Evolutionary conservation across 352 stramenopile species (phyloP), one percentile per base, ranked within the genome.

Genomic region (Globisporangium lucens): DNA sequence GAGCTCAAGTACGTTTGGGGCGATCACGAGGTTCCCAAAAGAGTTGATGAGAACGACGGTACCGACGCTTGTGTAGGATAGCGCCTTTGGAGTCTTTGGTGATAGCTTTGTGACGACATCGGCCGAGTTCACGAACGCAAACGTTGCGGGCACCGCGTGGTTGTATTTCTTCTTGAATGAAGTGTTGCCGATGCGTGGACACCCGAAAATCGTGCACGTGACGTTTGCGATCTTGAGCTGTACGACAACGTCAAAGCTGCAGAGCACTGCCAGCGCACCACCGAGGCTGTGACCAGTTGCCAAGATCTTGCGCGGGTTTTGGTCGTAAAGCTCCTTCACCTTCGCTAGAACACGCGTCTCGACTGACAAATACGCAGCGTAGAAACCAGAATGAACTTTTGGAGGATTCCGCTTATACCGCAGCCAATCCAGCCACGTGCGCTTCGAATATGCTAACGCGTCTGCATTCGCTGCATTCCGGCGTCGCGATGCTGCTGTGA

Each of bases 381-480:
- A 83, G 56, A 85, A 85, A 0, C 77, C 77, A 10, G 69, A 78
- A 55, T 83, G 77, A 2, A 85, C 77, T 56, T 73, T 75, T 3
- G 77, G 77, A 17, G 68, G 30, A 49, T 81, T 72, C 22, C 68
- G 67, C 29, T 77, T 81, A 60, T 75, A 82, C 2, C 66, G 35
- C 0, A 82, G 4, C 2, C 71, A 49, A 61, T 82, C 65, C 20
- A 70, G 68, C 20, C 72, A 53, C n/a, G 74, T 75, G 13, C 71
- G 74, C 22, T 49, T 33, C 12, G 53, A 49, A 49, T 65, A 0
- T 56, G 27, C 13, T 17, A 24, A 13, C 6, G 41, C 24, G 33
- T 36, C 27, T 17, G 30, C 30, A 29, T 22, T 57, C 17, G 10
- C 20, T 27, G 46, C 9, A 30, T 47, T 65, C 43, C 24, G 36